Percentiles rank a stretch among this genome's conserved stretches.
These are phyloP conservation scores for Kluyveromyces aestuarii DNA, from an alignment of 805 yeast genomes.

Conservation along the genomic window DNA sequence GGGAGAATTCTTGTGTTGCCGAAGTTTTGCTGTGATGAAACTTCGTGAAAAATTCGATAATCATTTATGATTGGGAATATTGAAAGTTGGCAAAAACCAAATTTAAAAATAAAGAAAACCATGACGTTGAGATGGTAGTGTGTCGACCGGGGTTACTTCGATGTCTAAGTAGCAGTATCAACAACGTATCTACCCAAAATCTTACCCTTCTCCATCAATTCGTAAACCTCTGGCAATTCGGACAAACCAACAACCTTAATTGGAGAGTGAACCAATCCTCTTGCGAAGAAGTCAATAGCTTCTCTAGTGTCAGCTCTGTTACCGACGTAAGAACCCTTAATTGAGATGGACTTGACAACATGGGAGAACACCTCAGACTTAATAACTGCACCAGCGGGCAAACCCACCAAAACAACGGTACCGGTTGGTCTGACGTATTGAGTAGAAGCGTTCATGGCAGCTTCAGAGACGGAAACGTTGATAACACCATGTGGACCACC, in stretches of 20 bases:
- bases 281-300: constrained; percentile 59
- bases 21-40: too few species aligned
- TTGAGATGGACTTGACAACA: constrained; percentile 60
- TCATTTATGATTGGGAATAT: too few species aligned
- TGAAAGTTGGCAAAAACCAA: too few species aligned
- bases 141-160: too few species aligned
- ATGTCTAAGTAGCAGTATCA: constrained; percentile 43
- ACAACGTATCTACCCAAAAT: constrained; percentile 77
- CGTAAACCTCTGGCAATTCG: constrained; percentile 44
- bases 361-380: constrained; percentile 58
- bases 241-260: constrained; percentile 49
- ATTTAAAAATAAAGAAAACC: too few species aligned
- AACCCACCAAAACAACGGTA: constrained; percentile 60
- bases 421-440: constrained; percentile 57
- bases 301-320: constrained; percentile 77
- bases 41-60: too few species aligned
- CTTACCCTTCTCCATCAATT: constrained; percentile 47
- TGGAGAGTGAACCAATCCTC: constrained; percentile 59
- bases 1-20: too few species aligned
- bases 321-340: constrained; percentile 80
- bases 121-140: too few species aligned
- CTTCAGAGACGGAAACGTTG: constrained; percentile 51
- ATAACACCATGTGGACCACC: constrained; percentile 68
- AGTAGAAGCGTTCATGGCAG: constrained; percentile 39
- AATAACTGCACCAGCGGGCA: constrained; percentile 69